Evolutionary conservation across 495 filamentous ascomycete genomes (phyloP).

Genomic region (Sordaria brevicollis): DNA sequence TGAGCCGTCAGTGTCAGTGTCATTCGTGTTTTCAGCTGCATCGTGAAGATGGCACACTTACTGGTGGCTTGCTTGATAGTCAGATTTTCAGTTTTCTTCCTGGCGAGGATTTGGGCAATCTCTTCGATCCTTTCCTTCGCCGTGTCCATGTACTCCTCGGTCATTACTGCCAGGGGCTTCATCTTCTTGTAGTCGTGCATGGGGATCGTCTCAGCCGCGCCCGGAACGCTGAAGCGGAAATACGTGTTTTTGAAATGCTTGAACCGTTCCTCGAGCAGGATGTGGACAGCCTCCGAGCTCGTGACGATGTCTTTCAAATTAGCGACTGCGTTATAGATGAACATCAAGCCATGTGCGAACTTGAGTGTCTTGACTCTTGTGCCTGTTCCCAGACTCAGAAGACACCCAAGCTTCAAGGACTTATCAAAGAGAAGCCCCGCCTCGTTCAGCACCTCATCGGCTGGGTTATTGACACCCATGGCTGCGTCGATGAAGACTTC

Average conservation of each 20-base stretch:
- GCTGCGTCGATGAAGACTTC: constrained; percentile 2
- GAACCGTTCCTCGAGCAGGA: neutral
- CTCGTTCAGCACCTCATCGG: neutral
- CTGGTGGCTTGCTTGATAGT: no score
- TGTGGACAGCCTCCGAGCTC: constrained; percentile 1
- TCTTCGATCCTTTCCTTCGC: neutral
- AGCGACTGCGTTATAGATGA: neutral
- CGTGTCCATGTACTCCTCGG: constrained; percentile 1
- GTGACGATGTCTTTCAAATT: constrained; percentile 6
- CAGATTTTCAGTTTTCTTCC: no score
- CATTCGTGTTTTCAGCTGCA: no score
- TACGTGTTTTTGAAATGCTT: neutral
- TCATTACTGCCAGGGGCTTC: constrained; percentile 1
- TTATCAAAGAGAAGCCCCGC: constrained; percentile 1
- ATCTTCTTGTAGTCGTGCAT: constrained; percentile 10
- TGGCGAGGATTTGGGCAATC: no score
- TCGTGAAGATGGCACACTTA: no score
- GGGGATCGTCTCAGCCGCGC: constrained; percentile 68
- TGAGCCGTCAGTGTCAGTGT: no score
- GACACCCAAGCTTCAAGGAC: constrained; percentile 5
- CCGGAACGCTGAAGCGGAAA: constrained; percentile 22
- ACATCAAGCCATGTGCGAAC: neutral
- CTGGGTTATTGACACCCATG: constrained; percentile 6
- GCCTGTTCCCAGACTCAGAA: constrained; percentile 13
- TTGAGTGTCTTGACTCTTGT: constrained; percentile 1